Conservation (phyloP, 306 rosid genomes). For the Pachyrhizus erosus region DNA sequence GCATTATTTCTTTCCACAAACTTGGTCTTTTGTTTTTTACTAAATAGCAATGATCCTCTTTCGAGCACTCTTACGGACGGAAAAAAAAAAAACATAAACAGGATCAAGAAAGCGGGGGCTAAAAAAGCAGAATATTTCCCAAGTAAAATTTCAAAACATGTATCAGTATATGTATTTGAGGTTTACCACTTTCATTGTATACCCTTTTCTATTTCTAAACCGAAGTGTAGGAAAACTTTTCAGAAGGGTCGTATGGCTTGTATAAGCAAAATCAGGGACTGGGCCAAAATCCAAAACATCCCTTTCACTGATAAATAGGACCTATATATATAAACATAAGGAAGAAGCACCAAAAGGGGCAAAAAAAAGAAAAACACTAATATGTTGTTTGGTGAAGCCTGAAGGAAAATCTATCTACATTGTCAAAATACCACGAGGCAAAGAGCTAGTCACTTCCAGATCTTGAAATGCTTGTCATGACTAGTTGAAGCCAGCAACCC, state of each 20-base stretch:
- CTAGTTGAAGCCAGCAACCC: conserved; percentile 82
- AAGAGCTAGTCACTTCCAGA: conserved; percentile 66
- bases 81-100: not conserved
- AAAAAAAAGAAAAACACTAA: conserved; percentile 18
- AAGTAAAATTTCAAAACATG: conserved; percentile 4
- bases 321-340: not conserved
- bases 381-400: not conserved
- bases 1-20: not conserved
- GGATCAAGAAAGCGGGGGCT: not conserved
- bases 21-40: not conserved
- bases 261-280: conserved; percentile 43
- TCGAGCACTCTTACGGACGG: not conserved
- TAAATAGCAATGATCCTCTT: not conserved
- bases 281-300: conserved; percentile 36
- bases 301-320: conserved; percentile 6
- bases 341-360: conserved; percentile 27
- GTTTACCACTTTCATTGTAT: conserved; percentile 34
- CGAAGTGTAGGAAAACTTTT: conserved; percentile 12
- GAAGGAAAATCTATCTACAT: conserved; percentile 18
- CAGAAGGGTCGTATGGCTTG: not conserved
- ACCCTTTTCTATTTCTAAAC: conserved; percentile 28
- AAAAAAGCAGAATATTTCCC: not conserved
- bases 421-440: not conserved
- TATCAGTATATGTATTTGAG: not conserved
- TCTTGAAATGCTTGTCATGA: conserved; percentile 68